Percentiles rank a stretch among this genome's conserved stretches.
Evolutionary conservation across 2,329 filamentous ascomycete species (phyloP).

Genomic region (Ciborinia camelliae): DNA sequence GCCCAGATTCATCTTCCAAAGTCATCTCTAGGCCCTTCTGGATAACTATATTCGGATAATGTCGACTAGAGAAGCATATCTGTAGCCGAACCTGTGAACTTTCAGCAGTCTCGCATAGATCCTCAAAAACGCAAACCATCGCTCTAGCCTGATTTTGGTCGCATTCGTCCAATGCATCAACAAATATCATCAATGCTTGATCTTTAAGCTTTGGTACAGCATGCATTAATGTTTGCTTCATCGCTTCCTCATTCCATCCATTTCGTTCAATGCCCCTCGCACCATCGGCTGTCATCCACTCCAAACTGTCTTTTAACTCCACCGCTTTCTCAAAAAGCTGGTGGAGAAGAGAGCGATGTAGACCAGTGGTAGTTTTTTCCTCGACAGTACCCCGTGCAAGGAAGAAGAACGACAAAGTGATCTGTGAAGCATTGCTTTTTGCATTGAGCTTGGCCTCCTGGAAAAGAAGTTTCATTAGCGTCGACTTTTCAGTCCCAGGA

Average conservation of each 20-base stretch:
- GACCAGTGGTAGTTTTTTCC: slow-evolving; percentile 46
- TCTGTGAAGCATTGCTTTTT: slow-evolving; percentile 25
- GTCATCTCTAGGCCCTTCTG: slow-evolving; percentile 28
- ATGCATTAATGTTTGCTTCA: slow-evolving; percentile 30
- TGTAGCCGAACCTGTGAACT: slow-evolving; percentile 21
- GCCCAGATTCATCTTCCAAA: slow-evolving; percentile 32
- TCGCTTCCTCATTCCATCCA: slow-evolving; percentile 32
- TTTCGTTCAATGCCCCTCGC: slow-evolving; percentile 26
- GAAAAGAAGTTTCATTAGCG: slow-evolving; percentile 42
- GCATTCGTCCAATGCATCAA: slow-evolving; percentile 34
- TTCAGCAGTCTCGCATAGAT: slow-evolving; percentile 23
- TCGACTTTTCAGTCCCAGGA: slow-evolving; percentile 46
- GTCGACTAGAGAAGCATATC: slow-evolving; percentile 35
- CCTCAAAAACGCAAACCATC: slow-evolving; percentile 29
- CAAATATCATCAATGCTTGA: slow-evolving; percentile 35
- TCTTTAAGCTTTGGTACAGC: slow-evolving; percentile 34
- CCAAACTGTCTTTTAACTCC: slow-evolving; percentile 36
- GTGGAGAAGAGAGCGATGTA: slow-evolving; percentile 49
- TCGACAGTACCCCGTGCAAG: slow-evolving; percentile 35
- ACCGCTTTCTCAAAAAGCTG: slow-evolving; percentile 43
- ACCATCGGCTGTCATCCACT: slow-evolving; percentile 31
- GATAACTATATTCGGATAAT: slow-evolving; percentile 33
- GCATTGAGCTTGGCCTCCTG: slow-evolving; percentile 29
- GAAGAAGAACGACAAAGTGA: slow-evolving; percentile 39
- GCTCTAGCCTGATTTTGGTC: slow-evolving; percentile 18